These are phyloP conservation scores for Paecilomyces variotii DNA, from an alignment of 2,329 filamentous ascomycete species.

Conservation along the genomic window DNA sequence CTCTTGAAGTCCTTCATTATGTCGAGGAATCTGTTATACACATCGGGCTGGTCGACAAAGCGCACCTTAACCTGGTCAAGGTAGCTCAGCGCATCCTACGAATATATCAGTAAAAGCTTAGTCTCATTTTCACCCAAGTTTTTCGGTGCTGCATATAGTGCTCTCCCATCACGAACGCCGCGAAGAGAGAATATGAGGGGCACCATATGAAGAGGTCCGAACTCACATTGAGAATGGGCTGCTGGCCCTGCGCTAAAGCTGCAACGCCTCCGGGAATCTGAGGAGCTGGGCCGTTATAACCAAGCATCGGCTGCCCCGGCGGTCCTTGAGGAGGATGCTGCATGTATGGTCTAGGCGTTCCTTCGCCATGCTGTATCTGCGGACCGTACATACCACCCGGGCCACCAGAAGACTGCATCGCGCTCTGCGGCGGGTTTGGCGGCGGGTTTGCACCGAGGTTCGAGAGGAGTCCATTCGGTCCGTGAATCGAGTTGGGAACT, in stretches of 20 bases:
- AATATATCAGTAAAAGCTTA: constrained; percentile 9
- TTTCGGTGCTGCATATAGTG: not conserved
- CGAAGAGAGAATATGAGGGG: not conserved
- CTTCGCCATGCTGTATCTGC: constrained; percentile 53
- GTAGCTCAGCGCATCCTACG: constrained; percentile 80
- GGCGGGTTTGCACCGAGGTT: constrained; percentile 58
- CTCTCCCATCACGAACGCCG: not conserved
- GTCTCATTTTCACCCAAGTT: not conserved
- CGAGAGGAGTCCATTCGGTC: constrained; percentile 77
- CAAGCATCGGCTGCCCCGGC: constrained; percentile 46
- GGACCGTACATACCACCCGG: constrained; percentile 62
- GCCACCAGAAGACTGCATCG: constrained; percentile 52
- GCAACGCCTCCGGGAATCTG: constrained; percentile 45
- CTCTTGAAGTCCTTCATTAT: constrained; percentile 99
- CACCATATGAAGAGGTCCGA: constrained; percentile 1
- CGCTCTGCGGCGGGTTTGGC: constrained; percentile 44
- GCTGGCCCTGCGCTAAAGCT: constrained; percentile 66
- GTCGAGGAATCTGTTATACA: constrained; percentile 93
- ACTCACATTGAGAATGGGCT: constrained; percentile 67
- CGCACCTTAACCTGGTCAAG: constrained; percentile 98
- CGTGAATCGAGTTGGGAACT: constrained; percentile 74
- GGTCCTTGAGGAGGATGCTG: constrained; percentile 53
- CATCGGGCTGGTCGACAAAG: constrained; percentile 92
- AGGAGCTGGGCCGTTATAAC: constrained; percentile 36
- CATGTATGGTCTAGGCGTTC: constrained; percentile 47